A percentile compares a stretch with the other conserved stretches of the same genome.
phyloP scores from a whole-genome alignment of 2,329 filamentous ascomycete genomes.

The Alternaria panax region DNA sequence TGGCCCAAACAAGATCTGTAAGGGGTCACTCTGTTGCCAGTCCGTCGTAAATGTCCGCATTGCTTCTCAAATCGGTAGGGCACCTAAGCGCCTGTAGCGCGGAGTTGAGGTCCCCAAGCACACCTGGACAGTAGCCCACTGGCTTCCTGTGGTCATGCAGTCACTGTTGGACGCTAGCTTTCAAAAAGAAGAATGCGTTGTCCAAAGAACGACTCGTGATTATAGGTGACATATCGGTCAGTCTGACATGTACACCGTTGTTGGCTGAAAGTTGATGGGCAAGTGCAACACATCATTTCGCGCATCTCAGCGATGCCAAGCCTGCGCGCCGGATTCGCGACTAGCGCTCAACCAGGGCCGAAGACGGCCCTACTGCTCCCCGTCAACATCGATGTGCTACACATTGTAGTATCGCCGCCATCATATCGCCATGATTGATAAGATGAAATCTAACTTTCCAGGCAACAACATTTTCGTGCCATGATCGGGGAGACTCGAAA shows the following conservation, averaged over 20 bases:
- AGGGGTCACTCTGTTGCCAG: neutral
- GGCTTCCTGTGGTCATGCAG: neutral
- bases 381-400: neutral
- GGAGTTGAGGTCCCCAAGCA: neutral
- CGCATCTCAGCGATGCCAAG: neutral
- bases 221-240: neutral
- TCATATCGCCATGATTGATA: neutral
- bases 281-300: neutral
- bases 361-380: neutral
- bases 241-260: neutral
- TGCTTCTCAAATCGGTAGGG: neutral
- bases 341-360: neutral
- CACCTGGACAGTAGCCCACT: neutral
- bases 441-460: neutral
- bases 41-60: neutral
- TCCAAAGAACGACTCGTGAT: neutral
- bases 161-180: neutral
- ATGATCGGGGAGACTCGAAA: slow-evolving; percentile 1
- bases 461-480: neutral
- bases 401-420: neutral
- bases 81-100: neutral
- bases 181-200: neutral
- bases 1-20: slow-evolving; percentile 1
- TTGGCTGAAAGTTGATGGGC: neutral
- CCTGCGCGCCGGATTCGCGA: neutral